These are phyloP conservation scores for Pichia norvegensis DNA, from an alignment of 1,139 yeast genomes.

Conservation along the genomic window DNA sequence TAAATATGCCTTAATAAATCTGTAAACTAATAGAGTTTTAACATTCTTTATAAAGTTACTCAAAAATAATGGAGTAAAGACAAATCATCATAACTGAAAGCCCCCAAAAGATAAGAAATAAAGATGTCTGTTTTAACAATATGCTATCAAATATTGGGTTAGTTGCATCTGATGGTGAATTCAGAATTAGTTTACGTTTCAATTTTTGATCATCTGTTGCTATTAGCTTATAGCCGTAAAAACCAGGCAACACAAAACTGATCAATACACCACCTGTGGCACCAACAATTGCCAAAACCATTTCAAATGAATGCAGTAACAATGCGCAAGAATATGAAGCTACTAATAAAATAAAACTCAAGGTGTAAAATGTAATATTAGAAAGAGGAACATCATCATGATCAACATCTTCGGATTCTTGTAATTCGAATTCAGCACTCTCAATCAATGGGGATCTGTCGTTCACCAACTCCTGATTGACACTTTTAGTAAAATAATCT, in stretches of 20 bases:
- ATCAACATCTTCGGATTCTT: slow-evolving; percentile 1
- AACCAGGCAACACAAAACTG: slow-evolving; percentile 52
- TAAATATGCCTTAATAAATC: not conserved
- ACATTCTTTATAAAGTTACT: not conserved
- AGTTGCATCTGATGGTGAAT: slow-evolving; percentile 19
- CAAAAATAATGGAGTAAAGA: slow-evolving; percentile 25
- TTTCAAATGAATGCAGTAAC: slow-evolving; percentile 44
- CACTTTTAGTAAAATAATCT: slow-evolving; percentile 1
- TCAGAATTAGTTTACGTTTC: slow-evolving; percentile 12
- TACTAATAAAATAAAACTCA: slow-evolving; percentile 41
- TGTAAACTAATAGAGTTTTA: not conserved
- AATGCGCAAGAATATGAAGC: slow-evolving; percentile 40
- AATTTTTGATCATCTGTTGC: slow-evolving; percentile 26
- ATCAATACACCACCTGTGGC: slow-evolving; percentile 57
- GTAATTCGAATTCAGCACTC: not conserved
- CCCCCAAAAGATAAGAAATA: slow-evolving; percentile 49
- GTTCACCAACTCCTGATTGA: not conserved
- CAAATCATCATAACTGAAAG: slow-evolving; percentile 47
- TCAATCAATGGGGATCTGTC: slow-evolving; percentile 12
- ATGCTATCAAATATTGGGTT: slow-evolving; percentile 21
- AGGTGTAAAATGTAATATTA: slow-evolving; percentile 35
- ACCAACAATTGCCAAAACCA: slow-evolving; percentile 50
- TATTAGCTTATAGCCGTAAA: slow-evolving; percentile 46
- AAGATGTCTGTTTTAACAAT: slow-evolving; percentile 33
- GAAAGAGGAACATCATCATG: slow-evolving; percentile 44